Evolutionary conservation across 192 early-diverging fungal species (phyloP), one percentile per base, ranked within the genome.

Genomic region (Diversispora epigaea): DNA sequence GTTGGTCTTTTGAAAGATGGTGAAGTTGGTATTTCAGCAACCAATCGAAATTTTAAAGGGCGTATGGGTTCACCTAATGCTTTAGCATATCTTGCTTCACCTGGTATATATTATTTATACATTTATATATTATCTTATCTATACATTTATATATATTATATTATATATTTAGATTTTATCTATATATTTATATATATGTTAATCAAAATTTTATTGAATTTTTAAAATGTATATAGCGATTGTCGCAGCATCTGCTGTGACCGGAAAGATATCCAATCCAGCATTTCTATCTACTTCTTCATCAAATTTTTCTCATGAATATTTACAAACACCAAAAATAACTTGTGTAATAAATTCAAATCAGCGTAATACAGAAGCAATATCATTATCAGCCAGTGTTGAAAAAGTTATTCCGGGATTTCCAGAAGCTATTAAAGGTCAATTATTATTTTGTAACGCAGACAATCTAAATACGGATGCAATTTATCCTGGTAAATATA

Each of bases 391-490:
- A 25, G 12, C 55, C 9, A 32, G 64, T 41, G 14, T 77, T 25
- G 40, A 46, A 43, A 71, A 78, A 22, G 81, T 88, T 3, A 84
- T 94, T 41, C 80, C 80, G 41, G 94, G 93, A 17, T 99, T 99
- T 80, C 90, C 92, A 3, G 74, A 85, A 4, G 79, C 80, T 21
- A 89, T 96, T 63, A 80, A 77, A 21, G 97, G 96, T 63, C 93
- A 96, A 71, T 77, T 99, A 9, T 49, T 99, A 22, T 98, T 96
- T 80, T 92, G 92, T 73, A 91, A 90, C 17, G 89, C 89, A 7
- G 96, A 99, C 85, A 99, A 99, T 81, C 86, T 99, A 68, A 98
- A 98, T 84, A 99, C 97, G 8, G 97, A 99, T 83, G 97, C 94
- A 45, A 98, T 98, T 68, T 99, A 99, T 77, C 94, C 97, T 6